Percentiles rank a stretch among this genome's conserved stretches.
These are phyloP conservation scores for Borealophlyctis nickersoniae DNA, from an alignment of 192 early-diverging fungal species.

Conservation along the genomic window DNA sequence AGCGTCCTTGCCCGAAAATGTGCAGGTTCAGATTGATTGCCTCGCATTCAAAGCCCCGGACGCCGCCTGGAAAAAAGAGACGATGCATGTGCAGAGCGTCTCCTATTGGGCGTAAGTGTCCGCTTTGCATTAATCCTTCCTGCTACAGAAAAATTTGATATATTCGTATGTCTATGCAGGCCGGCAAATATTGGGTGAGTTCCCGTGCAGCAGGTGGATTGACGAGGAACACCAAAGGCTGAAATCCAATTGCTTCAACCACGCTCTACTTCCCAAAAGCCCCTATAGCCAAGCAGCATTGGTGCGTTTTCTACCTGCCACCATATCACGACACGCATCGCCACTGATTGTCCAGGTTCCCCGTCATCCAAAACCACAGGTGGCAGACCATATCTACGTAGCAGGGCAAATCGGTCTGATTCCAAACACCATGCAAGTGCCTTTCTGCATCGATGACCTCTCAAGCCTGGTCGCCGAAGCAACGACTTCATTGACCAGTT, in stretches of 20 bases:
- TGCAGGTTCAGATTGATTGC: constrained; percentile 65
- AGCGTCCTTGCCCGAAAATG: constrained; percentile 33
- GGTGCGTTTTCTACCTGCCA: constrained; percentile 45
- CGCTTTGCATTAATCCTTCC: constrained; percentile 10
- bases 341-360: neutral
- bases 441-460: constrained; percentile 27
- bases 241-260: too few species aligned
- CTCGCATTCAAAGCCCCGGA: constrained; percentile 40
- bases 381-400: constrained; percentile 58
- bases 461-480: constrained; percentile 46
- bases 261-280: constrained; percentile 20
- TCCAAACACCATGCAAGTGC: constrained; percentile 60
- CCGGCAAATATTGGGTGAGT: constrained; percentile 77
- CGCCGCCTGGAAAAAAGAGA: constrained; percentile 30
- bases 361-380: too few species aligned
- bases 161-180: constrained; percentile 20
- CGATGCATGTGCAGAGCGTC: constrained; percentile 78
- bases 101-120: constrained; percentile 78
- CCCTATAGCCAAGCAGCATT: constrained; percentile 74
- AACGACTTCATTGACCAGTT: constrained; percentile 51
- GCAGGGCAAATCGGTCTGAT: constrained; percentile 80
- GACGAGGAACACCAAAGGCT: too few species aligned
- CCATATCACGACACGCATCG: neutral
- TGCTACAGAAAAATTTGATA: too few species aligned
- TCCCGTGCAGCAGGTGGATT: neutral